These are phyloP conservation scores for Metschnikowia gelsemii DNA, from an alignment of 805 yeast species.

Conservation along the genomic window DNA sequence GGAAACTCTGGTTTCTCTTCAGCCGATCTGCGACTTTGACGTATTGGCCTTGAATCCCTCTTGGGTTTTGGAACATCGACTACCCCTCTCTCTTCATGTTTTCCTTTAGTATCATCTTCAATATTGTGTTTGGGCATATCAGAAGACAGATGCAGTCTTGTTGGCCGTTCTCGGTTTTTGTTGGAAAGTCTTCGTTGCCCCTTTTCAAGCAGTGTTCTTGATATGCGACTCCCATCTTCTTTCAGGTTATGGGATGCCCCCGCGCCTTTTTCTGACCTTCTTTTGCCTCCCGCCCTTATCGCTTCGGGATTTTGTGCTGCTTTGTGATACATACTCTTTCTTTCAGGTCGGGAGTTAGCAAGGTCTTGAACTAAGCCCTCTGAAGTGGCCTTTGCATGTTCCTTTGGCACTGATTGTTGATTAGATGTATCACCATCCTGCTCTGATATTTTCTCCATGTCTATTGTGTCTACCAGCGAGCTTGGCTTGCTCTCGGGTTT, in stretches of 20 bases:
- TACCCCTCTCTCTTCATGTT: background rate
- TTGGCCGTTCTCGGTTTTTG: background rate
- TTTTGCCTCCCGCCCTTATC: background rate
- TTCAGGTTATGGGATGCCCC: background rate
- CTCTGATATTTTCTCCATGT: background rate
- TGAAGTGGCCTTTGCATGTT: background rate
- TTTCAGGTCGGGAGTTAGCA: background rate
- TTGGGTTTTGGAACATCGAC: background rate
- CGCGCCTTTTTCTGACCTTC: background rate
- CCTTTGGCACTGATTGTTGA: background rate
- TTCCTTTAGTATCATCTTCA: background rate
- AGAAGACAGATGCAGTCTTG: background rate
- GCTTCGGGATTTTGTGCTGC: slow-evolving; percentile 1
- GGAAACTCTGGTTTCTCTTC: background rate
- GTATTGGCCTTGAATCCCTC: background rate
- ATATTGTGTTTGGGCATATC: background rate
- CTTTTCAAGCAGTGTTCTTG: background rate
- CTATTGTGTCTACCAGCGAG: too few species aligned
- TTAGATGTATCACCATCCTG: background rate
- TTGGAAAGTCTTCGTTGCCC: slow-evolving; percentile 1
- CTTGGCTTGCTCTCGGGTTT: background rate
- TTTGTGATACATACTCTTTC: background rate
- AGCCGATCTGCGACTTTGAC: background rate
- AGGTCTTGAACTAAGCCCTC: background rate
- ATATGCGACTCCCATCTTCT: background rate